Base-by-base conservation (phyloP, 768 basidiomycete species). In the Clitopilus passeckerianus region DNA sequence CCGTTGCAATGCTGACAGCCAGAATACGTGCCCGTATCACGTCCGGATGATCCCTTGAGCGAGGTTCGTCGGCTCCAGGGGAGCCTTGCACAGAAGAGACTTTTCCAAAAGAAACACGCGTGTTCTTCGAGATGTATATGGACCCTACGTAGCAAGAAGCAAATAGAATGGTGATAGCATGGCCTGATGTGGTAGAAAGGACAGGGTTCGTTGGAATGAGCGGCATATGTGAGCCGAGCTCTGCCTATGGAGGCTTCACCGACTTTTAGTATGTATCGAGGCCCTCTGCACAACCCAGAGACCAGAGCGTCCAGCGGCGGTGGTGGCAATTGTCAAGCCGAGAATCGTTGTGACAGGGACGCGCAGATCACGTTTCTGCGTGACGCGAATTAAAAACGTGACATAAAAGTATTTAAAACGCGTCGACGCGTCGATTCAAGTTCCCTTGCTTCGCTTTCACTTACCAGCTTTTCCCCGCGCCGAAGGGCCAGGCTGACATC, bases 1-100 rank as follows among this genome's bases (percentile, higher is more conserved):
- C 43, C 1, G 91, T 92, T 44, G 88, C 87, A 24, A 82, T 44
- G 23, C 76, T 75, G 5, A 89, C 94, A 4, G 90, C 89, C 15
- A 77, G 67, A 57, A 97, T 73, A 20, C 96, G 80, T 5, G 90
- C 87, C n/a, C 80, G 78, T 61, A 98, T 94, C 5, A 96, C 91
- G 37, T 81, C 81, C 0, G 94, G 88, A 66, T 96, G 90, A 68
- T 98, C 89, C 61, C 95, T 80, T 83, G 84, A 86, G 58, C 63
- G 27, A 67, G 34, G 54, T 71, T 71, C 22, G 20, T 23, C 46
- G n/a, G 46, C 16, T 10, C 10, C 46, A 10, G 10, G 4, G 9
- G 46, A 10, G 5, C 20, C 10, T n/a, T 50, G 16, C 9, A 14
- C n/a, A n/a, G 37, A 41, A 41, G 37, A n/a, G 12, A n/a, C 12